These are phyloP conservation scores for Boletellus ananas DNA, from an alignment of 768 basidiomycete species.

Conservation along the genomic window DNA sequence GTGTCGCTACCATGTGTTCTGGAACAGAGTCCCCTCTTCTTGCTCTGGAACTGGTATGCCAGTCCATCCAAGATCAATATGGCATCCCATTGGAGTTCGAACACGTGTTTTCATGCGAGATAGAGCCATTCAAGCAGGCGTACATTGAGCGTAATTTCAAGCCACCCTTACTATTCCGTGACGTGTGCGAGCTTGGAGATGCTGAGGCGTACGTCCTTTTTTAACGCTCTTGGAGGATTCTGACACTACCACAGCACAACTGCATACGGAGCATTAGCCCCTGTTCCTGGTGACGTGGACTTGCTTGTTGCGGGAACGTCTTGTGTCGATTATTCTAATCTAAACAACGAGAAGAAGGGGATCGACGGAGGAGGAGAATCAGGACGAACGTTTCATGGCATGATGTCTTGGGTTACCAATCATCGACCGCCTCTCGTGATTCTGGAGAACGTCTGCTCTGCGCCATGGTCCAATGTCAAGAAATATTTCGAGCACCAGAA, in stretches of 20 bases:
- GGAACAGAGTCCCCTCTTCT: conserved; percentile 94
- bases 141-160: conserved; percentile 97
- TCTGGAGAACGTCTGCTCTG: conserved; percentile 89
- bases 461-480: conserved; percentile 80
- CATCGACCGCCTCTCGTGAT: conserved; percentile 91
- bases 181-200: conserved; percentile 86
- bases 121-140: conserved; percentile 95
- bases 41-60: conserved; percentile 80
- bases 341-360: conserved; percentile 89
- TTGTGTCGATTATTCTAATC: conserved; percentile 95
- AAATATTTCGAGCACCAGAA: conserved; percentile 69
- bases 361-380: conserved; percentile 91
- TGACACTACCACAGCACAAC: conserved; percentile 57
- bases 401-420: conserved; percentile 88
- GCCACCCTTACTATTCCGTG: conserved; percentile 88
- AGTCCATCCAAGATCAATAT: conserved; percentile 67
- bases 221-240: background rate
- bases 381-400: conserved; percentile 89
- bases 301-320: conserved; percentile 91
- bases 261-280: conserved; percentile 82
- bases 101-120: conserved; percentile 96
- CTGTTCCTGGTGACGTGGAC: conserved; percentile 89
- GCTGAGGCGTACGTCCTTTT: conserved; percentile 60
- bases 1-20: conserved; percentile 96
- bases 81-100: conserved; percentile 66